phyloP scores from a whole-genome alignment of 345 rosid genomes.

The Hypericum perforatum region DNA sequence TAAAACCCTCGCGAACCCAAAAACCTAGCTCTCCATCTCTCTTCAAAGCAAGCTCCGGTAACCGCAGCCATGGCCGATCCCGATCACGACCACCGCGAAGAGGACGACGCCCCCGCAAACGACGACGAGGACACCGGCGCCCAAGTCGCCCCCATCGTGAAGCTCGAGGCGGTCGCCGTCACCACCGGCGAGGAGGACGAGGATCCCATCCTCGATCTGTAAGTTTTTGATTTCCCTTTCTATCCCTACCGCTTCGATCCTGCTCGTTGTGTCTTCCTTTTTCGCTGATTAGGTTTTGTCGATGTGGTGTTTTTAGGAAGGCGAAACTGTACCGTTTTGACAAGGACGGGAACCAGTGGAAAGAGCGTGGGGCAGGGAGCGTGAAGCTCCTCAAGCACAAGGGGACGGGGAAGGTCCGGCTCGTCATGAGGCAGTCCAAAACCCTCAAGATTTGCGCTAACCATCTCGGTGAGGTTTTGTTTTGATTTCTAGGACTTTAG shows the following conservation, averaged over 20 bases:
- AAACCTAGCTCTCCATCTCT: no score
- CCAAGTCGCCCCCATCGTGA: constrained; percentile 75
- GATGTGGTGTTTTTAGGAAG: constrained; percentile 38
- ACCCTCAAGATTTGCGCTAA: constrained; percentile 99
- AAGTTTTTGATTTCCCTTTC: constrained; percentile 6
- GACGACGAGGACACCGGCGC: constrained; percentile 97
- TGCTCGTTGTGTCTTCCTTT: not conserved
- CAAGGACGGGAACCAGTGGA: constrained; percentile 81
- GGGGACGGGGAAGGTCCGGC: constrained; percentile 66
- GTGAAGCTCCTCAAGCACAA: constrained; percentile 87
- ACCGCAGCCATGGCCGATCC: constrained; percentile 22
- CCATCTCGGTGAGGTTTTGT: constrained; percentile 47
- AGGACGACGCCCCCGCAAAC: constrained; percentile 50
- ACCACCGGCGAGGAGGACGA: constrained; percentile 90
- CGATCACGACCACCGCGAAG: constrained; percentile 46
- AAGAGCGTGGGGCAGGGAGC: constrained; percentile 87
- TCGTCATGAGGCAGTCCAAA: constrained; percentile 85
- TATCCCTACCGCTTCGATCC: not conserved
- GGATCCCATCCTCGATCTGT: constrained; percentile 73
- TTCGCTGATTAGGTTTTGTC: not conserved
- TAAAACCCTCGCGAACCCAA: no score
- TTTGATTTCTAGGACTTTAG: not conserved
- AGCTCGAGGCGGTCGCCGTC: constrained; percentile 73
- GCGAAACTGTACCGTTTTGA: constrained; percentile 81
- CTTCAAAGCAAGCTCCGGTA: no score